Base-by-base conservation (phyloP, 2,329 filamentous ascomycete genomes). In the Aspergillus sp. region DNA sequence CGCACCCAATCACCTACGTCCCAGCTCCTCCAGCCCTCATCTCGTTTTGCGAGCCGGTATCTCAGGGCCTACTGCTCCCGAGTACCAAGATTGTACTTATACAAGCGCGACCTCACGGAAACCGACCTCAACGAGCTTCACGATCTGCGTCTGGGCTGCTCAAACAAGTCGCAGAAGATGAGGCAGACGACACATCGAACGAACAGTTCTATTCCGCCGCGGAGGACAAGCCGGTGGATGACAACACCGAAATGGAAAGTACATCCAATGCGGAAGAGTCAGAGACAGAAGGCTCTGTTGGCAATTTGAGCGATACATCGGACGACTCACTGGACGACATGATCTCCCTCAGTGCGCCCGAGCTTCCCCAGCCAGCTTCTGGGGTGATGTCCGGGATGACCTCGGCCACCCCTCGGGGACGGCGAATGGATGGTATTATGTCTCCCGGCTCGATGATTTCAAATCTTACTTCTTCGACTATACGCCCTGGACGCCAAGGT, bases 141-240 rank as follows among this genome's bases (percentile, higher is more conserved):
- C 76, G 78, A 57, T 79, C 83, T 0, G 75, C 80, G 1, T 81
- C 83, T 19, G 83, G 84, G 49, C 76, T 82, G 7, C 79, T 89
- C 31, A 87, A 89, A 67, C 88, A 87, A 49, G 83, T 86, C 25
- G 83, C 78, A 17, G 82, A 80, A 57, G 83, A 86, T 63, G 82
- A 83, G 53, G 90, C 91, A 31, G 91, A 96, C 60, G 92, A 96
- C 69, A 92, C 91, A 1, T 89, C 91, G 6, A 96, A 91, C 61
- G 94, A 98, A 72, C 89, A 93, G 68, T 97, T 97, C 79, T 97
- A 87, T 76, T 97, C 94, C 6, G 94, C 94, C 1, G 90, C 92
- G 2, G 94, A 97, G 74, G 93, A 96, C 65, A 85, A 88, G 65
- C 71, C 74, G 11, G 66, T 72, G 23, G 76, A 80, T 68, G 76